A percentile compares a stretch with the other conserved stretches of the same genome.
Conservation (phyloP, 345 rosid genomes). For the Salix suchowensis region DNA sequence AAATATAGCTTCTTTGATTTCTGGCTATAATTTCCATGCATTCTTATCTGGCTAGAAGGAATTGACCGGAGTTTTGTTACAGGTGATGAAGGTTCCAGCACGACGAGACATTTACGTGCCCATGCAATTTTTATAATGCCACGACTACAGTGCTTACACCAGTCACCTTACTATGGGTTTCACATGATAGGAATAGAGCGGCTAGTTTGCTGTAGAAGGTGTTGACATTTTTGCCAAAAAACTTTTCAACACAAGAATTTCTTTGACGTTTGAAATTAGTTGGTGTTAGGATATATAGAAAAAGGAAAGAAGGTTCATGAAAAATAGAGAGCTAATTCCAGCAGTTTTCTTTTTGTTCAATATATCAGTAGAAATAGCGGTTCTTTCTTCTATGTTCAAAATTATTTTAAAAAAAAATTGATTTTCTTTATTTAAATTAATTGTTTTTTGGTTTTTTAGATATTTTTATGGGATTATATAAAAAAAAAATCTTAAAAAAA, state of each 20-base stretch:
- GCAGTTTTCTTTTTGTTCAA: background rate
- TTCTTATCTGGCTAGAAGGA: background rate
- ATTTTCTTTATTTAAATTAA: too few species aligned
- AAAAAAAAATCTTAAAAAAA: too few species aligned
- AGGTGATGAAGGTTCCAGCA: constrained; percentile 13
- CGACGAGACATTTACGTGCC: background rate
- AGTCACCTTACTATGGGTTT: background rate
- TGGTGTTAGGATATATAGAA: background rate
- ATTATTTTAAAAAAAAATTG: too few species aligned
- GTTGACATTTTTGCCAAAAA: background rate
- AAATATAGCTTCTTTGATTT: constrained; percentile 11
- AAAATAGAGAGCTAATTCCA: background rate
- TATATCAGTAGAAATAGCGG: background rate
- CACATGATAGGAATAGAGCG: background rate
- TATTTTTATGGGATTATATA: too few species aligned
- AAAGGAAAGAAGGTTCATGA: background rate
- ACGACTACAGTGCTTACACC: background rate
- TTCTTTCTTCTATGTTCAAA: background rate
- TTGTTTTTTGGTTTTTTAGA: too few species aligned
- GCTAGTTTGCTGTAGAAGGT: background rate
- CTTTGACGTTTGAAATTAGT: background rate
- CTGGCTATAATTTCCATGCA: background rate
- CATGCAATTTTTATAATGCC: background rate
- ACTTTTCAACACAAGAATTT: background rate
- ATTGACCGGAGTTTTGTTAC: constrained; percentile 5